These are phyloP conservation scores for Ilex aquifolium DNA, from an alignment of 257 asterid species.

Conservation along the genomic window DNA sequence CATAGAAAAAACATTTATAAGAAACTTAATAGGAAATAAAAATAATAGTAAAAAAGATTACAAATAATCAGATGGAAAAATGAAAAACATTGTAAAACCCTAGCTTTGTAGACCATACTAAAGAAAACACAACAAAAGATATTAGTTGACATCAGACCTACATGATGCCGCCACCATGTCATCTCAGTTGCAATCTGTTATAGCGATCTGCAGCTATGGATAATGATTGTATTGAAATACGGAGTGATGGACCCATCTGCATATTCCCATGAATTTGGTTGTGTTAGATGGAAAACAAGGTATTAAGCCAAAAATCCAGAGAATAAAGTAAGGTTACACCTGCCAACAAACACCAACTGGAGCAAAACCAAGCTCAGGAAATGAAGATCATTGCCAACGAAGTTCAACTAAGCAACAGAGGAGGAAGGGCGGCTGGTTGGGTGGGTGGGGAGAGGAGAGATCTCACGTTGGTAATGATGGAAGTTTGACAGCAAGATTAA, in stretches of 20 bases:
- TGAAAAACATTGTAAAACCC: too few species aligned
- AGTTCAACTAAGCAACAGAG: too few species aligned
- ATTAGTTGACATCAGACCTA: constrained; percentile 12
- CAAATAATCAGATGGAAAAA: too few species aligned
- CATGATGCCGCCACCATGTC: constrained; percentile 4
- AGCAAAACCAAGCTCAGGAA: neutral
- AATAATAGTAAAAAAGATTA: too few species aligned
- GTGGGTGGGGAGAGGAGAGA: too few species aligned
- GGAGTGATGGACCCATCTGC: constrained; percentile 87
- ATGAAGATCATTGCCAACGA: neutral
- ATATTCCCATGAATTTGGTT: constrained; percentile 9
- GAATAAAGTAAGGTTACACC: neutral
- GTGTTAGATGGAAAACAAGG: neutral
- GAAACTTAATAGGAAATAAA: too few species aligned
- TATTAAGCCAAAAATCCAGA: neutral
- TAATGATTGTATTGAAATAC: constrained; percentile 70
- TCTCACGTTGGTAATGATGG: too few species aligned
- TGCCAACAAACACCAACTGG: neutral
- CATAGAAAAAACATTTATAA: too few species aligned
- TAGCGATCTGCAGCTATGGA: constrained; percentile 78
- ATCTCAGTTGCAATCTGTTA: constrained; percentile 45
- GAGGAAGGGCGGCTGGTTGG: too few species aligned
- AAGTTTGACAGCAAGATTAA: too few species aligned
- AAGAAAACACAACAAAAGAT: constrained; percentile 12
- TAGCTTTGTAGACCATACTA: too few species aligned